Evolutionary conservation across 441 rosid species (phyloP), one percentile per base, ranked within the genome.

Genomic region (Adansonia grandidieri): DNA sequence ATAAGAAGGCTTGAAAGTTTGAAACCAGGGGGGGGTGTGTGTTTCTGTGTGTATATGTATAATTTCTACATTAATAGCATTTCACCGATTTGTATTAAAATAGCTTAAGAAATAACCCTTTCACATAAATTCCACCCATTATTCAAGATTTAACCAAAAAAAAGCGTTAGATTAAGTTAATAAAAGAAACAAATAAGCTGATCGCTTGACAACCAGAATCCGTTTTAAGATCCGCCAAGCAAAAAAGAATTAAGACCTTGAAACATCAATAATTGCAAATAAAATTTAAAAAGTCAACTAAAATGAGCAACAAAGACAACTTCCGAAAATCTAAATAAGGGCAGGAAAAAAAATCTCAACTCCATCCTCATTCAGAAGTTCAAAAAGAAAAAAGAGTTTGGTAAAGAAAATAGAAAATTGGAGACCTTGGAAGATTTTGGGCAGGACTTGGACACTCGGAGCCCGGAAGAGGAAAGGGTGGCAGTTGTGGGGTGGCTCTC

Each of bases 381-480:
- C 32, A 11, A 51, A 75, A 17, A 75, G 17, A 69, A 24, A 51
- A 10, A 73, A 10, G 22, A 32, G 11, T 8, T 19, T 9, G 5
- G 22, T 32, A 40, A 14, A 17, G n/a, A 60, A 24, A 32, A 14
- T 8, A 17, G 2, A 37, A 37, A 37, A 64, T 37, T 40, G 32
- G 15, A 48, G 69, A 91, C 98, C 98, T 91, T 91, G 32, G 89
- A 85, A 15, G 94, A 85, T 74, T 71, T 88, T 66, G 77, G 10
- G 61, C 71, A 64, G 78, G 94, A 87, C 77, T 86, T 88, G 85
- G 93, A 85, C 61, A 84, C 56, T 67, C 86, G 91, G 79, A 80
- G 82, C 20, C 92, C 92, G 40, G 92, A 88, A 81, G 97, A 91
- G 2, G 95, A 91, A 9, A 91, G 85, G 47, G 86, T 80, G 2